These are phyloP conservation scores for Ogataea naganishii DNA, from an alignment of 805 yeast genomes.

Conservation along the genomic window DNA sequence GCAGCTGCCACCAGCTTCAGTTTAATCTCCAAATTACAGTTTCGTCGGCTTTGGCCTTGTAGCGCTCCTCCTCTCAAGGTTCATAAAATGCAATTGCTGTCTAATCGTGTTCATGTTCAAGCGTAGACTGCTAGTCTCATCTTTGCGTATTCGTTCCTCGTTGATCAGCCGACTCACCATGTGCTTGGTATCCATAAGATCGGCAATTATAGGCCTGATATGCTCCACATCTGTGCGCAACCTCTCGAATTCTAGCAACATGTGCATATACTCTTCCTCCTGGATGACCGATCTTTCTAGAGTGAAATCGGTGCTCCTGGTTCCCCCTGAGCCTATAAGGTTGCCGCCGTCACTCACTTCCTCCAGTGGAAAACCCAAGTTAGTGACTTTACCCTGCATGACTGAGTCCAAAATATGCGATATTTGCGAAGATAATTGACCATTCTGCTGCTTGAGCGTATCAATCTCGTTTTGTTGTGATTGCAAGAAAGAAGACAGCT, in stretches of 20 bases:
- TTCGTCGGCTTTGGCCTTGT: no score
- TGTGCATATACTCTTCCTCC: constrained; percentile 18
- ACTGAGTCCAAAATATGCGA: constrained; percentile 36
- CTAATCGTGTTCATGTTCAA: constrained; percentile 34
- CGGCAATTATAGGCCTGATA: constrained; percentile 14
- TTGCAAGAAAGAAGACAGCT: constrained; percentile 18
- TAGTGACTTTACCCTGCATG: constrained; percentile 40
- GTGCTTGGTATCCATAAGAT: constrained; percentile 17
- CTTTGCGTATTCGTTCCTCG: constrained; percentile 27
- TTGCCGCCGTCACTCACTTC: constrained; percentile 26
- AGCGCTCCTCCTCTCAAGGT: constrained; percentile 35
- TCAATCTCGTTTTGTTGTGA: constrained; percentile 20
- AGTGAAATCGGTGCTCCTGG: no score
- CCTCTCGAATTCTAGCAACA: constrained; percentile 35
- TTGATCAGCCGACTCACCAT: constrained; percentile 13
- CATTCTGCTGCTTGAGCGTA: constrained; percentile 27
- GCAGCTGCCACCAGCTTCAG: no score
- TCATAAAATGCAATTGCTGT: constrained; percentile 41
- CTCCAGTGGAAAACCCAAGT: constrained; percentile 39
- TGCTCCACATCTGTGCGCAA: constrained; percentile 32
- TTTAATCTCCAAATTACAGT: no score
- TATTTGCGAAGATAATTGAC: constrained; percentile 31
- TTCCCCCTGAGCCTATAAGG: constrained; percentile 7
- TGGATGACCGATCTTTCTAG: no score
- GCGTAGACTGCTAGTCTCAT: constrained; percentile 38